Percentiles rank a stretch among this genome's conserved stretches.
phyloP scores from a whole-genome alignment of 768 basidiomycete genomes.

The Cyclocybe cylindracea region DNA sequence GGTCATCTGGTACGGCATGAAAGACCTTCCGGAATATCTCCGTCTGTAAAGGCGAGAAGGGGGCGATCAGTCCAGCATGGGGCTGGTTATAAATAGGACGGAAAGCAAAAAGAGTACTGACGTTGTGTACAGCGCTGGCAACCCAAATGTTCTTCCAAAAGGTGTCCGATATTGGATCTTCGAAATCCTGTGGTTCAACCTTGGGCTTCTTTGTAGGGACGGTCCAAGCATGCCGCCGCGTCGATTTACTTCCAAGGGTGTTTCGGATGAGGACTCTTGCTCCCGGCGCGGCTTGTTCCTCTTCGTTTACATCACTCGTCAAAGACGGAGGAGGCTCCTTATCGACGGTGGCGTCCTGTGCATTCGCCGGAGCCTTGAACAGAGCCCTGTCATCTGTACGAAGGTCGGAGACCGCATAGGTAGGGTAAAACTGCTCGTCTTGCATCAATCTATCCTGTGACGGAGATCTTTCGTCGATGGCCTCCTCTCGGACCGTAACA shows the following conservation, averaged over 20 bases:
- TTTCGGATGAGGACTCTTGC: constrained; percentile 56
- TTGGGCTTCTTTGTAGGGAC: constrained; percentile 68
- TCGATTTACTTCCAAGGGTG: constrained; percentile 52
- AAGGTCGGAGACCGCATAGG: constrained; percentile 27
- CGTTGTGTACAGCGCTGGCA: constrained; percentile 85
- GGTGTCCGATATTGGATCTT: constrained; percentile 82
- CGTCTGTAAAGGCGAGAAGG: constrained; percentile 52
- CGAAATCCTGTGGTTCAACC: constrained; percentile 77
- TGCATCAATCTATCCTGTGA: constrained; percentile 2
- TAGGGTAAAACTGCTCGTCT: constrained; percentile 1
- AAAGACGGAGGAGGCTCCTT: constrained; percentile 48
- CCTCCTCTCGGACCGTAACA: constrained; percentile 1
- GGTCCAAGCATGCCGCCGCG: constrained; percentile 53
- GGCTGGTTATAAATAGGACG: constrained; percentile 8
- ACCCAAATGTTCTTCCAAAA: constrained; percentile 95
- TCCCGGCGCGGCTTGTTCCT: constrained; percentile 49
- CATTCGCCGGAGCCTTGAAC: constrained; percentile 59
- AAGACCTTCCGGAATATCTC: constrained; percentile 96
- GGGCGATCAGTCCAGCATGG: constrained; percentile 15
- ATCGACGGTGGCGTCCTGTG: constrained; percentile 39
- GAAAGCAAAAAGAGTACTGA: constrained; percentile 36
- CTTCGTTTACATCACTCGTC: constrained; percentile 41
- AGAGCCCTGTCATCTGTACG: constrained; percentile 42
- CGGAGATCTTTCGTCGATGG: constrained; percentile 5
- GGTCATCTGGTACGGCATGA: constrained; percentile 90